These are phyloP conservation scores for Diaporthe longicolla DNA, from an alignment of 2,329 filamentous ascomycete species.

Conservation along the genomic window DNA sequence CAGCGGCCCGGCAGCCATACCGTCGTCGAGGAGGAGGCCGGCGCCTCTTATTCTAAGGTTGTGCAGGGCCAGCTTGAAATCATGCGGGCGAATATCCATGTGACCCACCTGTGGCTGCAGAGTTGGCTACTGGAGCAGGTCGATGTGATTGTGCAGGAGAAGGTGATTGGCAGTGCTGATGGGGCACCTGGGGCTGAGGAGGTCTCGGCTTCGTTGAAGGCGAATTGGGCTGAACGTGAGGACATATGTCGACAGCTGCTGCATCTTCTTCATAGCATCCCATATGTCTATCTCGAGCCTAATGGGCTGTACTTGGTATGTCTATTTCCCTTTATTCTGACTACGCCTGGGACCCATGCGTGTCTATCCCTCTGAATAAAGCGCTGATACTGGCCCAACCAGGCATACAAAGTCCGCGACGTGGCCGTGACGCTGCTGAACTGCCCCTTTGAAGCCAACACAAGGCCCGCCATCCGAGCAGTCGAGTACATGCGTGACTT, in stretches of 20 bases:
- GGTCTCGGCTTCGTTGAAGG: conserved; percentile 8
- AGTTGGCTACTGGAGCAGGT: conserved; percentile 53
- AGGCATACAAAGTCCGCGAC: conserved; percentile 55
- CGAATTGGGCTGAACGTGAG: conserved; percentile 53
- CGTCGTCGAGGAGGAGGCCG: not conserved
- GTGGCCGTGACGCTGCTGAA: conserved; percentile 52
- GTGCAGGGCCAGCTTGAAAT: conserved; percentile 45
- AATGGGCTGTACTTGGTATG: conserved; percentile 50
- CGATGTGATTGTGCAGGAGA: conserved; percentile 47
- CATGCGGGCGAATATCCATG: conserved; percentile 53
- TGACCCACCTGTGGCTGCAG: conserved; percentile 56
- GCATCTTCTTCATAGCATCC: conserved; percentile 53
- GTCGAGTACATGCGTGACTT: conserved; percentile 51
- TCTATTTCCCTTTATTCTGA: not conserved
- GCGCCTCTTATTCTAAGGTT: not conserved
- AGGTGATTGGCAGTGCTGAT: not conserved
- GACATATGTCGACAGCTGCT: conserved; percentile 55
- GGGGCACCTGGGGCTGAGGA: not conserved
- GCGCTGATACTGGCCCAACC: not conserved
- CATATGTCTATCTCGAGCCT: conserved; percentile 50
- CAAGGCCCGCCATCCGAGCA: conserved; percentile 47
- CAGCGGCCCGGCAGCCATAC: not conserved
- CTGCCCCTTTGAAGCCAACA: conserved; percentile 51
- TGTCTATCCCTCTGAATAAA: not conserved
- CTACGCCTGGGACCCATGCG: not conserved